Evolutionary conservation across 2,329 filamentous ascomycete genomes (phyloP).

Genomic region (Byssothecium circinans): DNA sequence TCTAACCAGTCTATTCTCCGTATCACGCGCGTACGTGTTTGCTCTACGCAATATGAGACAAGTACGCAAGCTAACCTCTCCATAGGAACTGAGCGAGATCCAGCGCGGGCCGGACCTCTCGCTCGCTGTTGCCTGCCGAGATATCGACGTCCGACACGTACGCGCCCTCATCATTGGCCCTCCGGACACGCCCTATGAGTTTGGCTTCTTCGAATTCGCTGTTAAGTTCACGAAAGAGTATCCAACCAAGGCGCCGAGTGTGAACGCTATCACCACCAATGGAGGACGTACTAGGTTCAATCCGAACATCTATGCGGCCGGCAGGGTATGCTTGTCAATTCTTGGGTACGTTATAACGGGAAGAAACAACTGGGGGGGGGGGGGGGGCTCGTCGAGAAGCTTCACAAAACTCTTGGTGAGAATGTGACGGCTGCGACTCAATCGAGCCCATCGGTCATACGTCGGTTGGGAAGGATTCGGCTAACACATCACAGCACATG

Average conservation of each 20-base stretch:
- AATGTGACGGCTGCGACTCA: slow-evolving; percentile 1
- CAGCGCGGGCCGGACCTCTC: slow-evolving; percentile 83
- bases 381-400: background rate
- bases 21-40: slow-evolving; percentile 71
- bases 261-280: slow-evolving; percentile 80
- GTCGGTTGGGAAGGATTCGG: slow-evolving; percentile 2
- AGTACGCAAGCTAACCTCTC: slow-evolving; percentile 13
- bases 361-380: background rate
- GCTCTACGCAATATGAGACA: slow-evolving; percentile 1
- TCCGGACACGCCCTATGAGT: slow-evolving; percentile 93
- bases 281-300: slow-evolving; percentile 88
- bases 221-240: slow-evolving; percentile 85
- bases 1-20: slow-evolving; percentile 85
- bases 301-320: slow-evolving; percentile 90
- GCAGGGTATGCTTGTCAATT: slow-evolving; percentile 94
- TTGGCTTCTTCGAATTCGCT: slow-evolving; percentile 92
- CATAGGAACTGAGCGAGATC: slow-evolving; percentile 82
- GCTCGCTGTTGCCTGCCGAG: slow-evolving; percentile 82
- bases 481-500: slow-evolving; percentile 68
- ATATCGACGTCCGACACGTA: slow-evolving; percentile 85
- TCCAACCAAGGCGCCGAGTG: slow-evolving; percentile 64
- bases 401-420: slow-evolving; percentile 7
- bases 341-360: slow-evolving; percentile 63
- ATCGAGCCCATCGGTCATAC: background rate
- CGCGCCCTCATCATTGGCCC: slow-evolving; percentile 88